These are phyloP conservation scores for Cicer judaicum DNA, from an alignment of 306 rosid species.

Conservation along the genomic window DNA sequence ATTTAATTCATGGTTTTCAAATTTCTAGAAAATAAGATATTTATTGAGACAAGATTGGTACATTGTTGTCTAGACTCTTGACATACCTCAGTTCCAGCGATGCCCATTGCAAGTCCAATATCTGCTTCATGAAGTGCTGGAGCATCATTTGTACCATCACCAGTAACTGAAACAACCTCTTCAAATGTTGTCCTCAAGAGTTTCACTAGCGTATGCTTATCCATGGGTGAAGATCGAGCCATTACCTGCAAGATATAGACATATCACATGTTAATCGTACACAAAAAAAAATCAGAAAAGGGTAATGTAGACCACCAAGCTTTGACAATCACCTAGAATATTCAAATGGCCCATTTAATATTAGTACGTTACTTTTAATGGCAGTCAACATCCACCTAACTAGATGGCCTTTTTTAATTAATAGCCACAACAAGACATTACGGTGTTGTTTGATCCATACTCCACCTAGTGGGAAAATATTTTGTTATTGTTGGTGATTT, in stretches of 20 bases:
- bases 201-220: constrained; percentile 90
- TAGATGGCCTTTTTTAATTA: constrained; percentile 8
- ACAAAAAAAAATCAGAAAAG: neutral
- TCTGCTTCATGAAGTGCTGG: constrained; percentile 99
- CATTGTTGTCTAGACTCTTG: neutral
- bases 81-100: constrained; percentile 95
- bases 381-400: constrained; percentile 21
- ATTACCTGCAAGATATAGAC: constrained; percentile 68
- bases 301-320: constrained; percentile 13
- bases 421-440: neutral
- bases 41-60: constrained; percentile 22
- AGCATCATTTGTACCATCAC: constrained; percentile 98
- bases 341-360: constrained; percentile 18
- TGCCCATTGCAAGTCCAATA: constrained; percentile 99
- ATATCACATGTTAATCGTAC: constrained; percentile 29
- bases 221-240: constrained; percentile 98
- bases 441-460: neutral
- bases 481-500: neutral
- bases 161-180: constrained; percentile 97
- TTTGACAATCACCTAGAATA: constrained; percentile 30
- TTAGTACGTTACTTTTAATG: neutral
- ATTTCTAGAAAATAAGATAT: constrained; percentile 20
- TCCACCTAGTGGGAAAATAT: neutral
- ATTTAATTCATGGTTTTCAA: constrained; percentile 14
- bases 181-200: constrained; percentile 80